Evolutionary conservation across 1,284 basidiomycete genomes (phyloP).

Genomic region (Irpex sp.): DNA sequence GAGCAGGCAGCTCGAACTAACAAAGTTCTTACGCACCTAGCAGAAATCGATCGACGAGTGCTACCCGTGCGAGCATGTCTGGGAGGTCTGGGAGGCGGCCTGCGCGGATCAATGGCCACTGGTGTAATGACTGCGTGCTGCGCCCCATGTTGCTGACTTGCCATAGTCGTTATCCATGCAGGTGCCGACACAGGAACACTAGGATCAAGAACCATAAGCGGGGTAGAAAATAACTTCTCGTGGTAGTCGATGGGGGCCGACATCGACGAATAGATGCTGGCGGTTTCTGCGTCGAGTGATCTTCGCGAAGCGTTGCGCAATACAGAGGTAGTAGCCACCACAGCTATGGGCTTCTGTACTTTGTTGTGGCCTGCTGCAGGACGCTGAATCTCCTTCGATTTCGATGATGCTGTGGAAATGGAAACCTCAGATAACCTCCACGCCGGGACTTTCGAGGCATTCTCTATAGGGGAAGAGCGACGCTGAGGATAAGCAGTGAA

Average conservation of each 20-base stretch:
- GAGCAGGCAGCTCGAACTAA: neutral
- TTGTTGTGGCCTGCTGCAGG: constrained; percentile 6
- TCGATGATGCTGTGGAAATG: neutral
- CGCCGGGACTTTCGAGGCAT: neutral
- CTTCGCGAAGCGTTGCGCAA: constrained; percentile 1
- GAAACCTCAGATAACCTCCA: constrained; percentile 7
- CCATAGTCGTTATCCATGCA: constrained; percentile 6
- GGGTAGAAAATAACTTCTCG: constrained; percentile 20
- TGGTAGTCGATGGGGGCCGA: constrained; percentile 32
- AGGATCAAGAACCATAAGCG: constrained; percentile 16
- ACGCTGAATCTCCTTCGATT: constrained; percentile 2
- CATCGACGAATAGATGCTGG: constrained; percentile 36
- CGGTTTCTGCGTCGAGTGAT: constrained; percentile 26
- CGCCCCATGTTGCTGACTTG: neutral
- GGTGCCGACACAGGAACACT: constrained; percentile 11
- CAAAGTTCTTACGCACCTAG: neutral
- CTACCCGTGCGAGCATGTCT: neutral
- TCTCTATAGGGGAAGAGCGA: neutral
- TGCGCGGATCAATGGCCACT: neutral
- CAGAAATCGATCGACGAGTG: neutral
- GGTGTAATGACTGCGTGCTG: neutral
- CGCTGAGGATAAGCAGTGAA: neutral
- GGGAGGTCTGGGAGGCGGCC: neutral
- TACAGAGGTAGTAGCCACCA: neutral
- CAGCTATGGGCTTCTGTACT: neutral